These are phyloP conservation scores for Penicillium freii DNA, from an alignment of 2,329 filamentous ascomycete species.

Conservation along the genomic window DNA sequence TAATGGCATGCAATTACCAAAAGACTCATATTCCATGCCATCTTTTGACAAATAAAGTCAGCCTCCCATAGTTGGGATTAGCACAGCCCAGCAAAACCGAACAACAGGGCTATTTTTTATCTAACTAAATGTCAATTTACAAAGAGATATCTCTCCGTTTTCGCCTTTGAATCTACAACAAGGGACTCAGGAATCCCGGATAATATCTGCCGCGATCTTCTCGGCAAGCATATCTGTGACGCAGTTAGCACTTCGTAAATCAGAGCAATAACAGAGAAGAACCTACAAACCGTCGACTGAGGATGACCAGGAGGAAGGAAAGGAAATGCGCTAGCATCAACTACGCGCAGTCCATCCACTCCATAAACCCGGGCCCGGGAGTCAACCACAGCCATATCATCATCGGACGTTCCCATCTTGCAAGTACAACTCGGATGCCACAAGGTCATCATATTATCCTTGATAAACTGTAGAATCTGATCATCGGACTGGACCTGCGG, in stretches of 20 bases:
- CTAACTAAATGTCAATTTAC: not conserved
- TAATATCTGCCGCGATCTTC: slow-evolving; percentile 21
- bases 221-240: slow-evolving; percentile 25
- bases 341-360: slow-evolving; percentile 31
- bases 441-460: slow-evolving; percentile 28
- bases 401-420: slow-evolving; percentile 30
- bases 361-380: slow-evolving; percentile 31
- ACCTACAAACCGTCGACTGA: slow-evolving; percentile 26
- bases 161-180: not conserved
- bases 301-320: slow-evolving; percentile 44
- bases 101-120: not conserved
- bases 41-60: not conserved
- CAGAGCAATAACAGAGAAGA: not conserved
- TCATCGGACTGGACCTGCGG: slow-evolving; percentile 39
- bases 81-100: not conserved
- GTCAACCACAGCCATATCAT: slow-evolving; percentile 35
- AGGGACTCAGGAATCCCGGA: not conserved
- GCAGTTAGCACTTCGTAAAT: not conserved
- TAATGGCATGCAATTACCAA: not conserved
- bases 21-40: not conserved
- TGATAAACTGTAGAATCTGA: slow-evolving; percentile 41
- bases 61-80: not conserved
- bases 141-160: not conserved
- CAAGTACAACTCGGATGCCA: slow-evolving; percentile 33
- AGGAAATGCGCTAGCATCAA: slow-evolving; percentile 39